Conservation (phyloP, 2,329 filamentous ascomycete species). For the Fusarium stilboides region DNA sequence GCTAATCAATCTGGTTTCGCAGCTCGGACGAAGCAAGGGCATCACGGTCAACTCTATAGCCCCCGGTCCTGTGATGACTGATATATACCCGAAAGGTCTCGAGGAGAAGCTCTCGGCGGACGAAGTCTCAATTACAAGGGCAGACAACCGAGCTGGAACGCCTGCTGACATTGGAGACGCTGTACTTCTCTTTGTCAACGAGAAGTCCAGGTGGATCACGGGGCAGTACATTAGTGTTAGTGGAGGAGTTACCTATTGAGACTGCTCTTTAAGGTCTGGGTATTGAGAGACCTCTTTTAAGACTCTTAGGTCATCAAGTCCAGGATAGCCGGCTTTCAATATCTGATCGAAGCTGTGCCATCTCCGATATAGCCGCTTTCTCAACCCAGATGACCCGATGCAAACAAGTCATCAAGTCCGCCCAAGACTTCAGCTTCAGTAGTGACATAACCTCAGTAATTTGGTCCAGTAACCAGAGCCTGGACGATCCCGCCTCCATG, state of each 20-base stretch:
- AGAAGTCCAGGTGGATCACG: constrained; percentile 37
- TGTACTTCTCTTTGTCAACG: constrained; percentile 28
- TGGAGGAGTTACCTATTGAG: constrained; percentile 15
- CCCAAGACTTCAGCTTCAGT: constrained; percentile 14
- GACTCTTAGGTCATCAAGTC: too few species aligned
- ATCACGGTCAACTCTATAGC: constrained; percentile 62
- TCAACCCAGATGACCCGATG: constrained; percentile 29
- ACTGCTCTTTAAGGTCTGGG: too few species aligned
- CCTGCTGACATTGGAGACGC: constrained; percentile 60
- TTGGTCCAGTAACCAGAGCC: constrained; percentile 26
- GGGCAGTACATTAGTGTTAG: constrained; percentile 30
- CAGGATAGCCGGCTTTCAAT: background rate
- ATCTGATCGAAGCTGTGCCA: constrained; percentile 24
- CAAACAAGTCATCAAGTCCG: constrained; percentile 20
- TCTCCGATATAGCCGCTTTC: constrained; percentile 18
- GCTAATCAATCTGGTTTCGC: background rate
- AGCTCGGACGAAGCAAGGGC: constrained; percentile 56
- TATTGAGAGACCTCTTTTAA: too few species aligned
- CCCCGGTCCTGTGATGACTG: constrained; percentile 58
- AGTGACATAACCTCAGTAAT: constrained; percentile 7
- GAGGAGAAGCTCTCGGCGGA: constrained; percentile 40
- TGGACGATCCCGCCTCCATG: constrained; percentile 8
- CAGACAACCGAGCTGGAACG: constrained; percentile 54
- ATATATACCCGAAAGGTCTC: constrained; percentile 42
- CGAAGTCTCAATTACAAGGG: constrained; percentile 49